phyloP scores from a whole-genome alignment of 2,329 filamentous ascomycete species.

The Colletotrichum sp. region DNA sequence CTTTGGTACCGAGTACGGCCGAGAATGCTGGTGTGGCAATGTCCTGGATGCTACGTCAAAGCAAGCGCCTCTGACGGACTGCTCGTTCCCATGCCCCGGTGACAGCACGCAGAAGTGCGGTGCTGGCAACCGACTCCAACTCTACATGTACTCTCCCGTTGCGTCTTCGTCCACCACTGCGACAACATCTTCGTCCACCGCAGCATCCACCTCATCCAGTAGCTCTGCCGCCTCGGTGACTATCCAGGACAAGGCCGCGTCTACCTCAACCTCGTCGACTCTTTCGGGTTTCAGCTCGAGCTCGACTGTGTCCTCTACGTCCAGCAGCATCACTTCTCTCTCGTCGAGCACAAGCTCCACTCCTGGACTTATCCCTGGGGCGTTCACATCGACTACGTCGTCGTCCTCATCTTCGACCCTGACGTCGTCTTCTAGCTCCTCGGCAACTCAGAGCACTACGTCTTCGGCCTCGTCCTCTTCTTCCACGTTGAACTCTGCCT shows the following conservation, averaged over 20 bases:
- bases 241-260: neutral
- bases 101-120: constrained; percentile 39
- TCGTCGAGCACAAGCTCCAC: neutral
- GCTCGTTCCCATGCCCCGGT: constrained; percentile 36
- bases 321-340: neutral
- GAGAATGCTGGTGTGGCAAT: constrained; percentile 45
- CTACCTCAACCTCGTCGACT: neutral
- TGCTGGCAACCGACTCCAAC: constrained; percentile 33
- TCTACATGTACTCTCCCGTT: constrained; percentile 31
- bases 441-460: neutral
- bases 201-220: neutral
- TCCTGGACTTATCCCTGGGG: neutral
- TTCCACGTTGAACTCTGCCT: neutral
- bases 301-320: neutral
- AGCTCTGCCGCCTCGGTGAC: neutral
- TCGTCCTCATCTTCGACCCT: neutral
- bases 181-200: neutral
- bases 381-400: neutral
- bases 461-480: neutral
- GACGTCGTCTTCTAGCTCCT: neutral
- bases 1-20: constrained; percentile 39
- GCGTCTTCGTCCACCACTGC: neutral
- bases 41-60: constrained; percentile 29
- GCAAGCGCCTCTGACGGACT: constrained; percentile 33
- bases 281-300: neutral